phyloP scores from a whole-genome alignment of 2,329 filamentous ascomycete genomes.

The Calonectria pteridis region DNA sequence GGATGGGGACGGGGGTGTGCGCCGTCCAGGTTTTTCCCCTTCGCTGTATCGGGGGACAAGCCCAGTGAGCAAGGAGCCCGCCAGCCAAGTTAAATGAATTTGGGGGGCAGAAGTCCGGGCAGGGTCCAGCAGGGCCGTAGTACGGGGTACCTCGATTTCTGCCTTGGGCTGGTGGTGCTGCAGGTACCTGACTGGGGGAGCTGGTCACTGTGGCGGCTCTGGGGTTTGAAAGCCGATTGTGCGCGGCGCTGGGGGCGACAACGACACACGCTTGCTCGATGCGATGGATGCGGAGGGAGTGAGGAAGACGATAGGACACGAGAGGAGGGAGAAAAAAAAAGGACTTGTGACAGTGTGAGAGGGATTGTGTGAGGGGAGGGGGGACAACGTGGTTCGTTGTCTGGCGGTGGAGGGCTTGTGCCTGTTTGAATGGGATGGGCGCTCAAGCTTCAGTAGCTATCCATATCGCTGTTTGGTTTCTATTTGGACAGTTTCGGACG shows the following conservation, averaged over 20 bases:
- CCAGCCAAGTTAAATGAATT: slow-evolving; percentile 27
- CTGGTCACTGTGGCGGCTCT: slow-evolving; percentile 13
- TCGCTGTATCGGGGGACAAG: slow-evolving; percentile 29
- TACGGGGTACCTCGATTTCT: slow-evolving; percentile 20
- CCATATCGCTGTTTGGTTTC: slow-evolving; percentile 2
- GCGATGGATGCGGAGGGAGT: background rate
- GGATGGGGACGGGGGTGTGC: slow-evolving; percentile 24
- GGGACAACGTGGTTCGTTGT: slow-evolving; percentile 31
- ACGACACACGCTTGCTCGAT: slow-evolving; percentile 1
- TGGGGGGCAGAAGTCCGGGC: slow-evolving; percentile 7
- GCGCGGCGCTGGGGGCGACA: slow-evolving; percentile 18
- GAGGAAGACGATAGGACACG: slow-evolving; percentile 2
- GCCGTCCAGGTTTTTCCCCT: slow-evolving; percentile 22
- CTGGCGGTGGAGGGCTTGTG: slow-evolving; percentile 28
- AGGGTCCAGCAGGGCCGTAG: slow-evolving; percentile 10
- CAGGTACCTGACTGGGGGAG: slow-evolving; percentile 21
- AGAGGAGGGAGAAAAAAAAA: slow-evolving; percentile 8
- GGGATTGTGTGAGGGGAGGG: slow-evolving; percentile 23
- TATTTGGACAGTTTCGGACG: slow-evolving; percentile 17
- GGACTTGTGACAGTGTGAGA: background rate
- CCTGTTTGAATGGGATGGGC: slow-evolving; percentile 23
- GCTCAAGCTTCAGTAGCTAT: slow-evolving; percentile 11
- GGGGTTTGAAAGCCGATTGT: slow-evolving; percentile 3
- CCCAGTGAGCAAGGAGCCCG: slow-evolving; percentile 16
- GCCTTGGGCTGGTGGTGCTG: slow-evolving; percentile 3